phyloP scores from a whole-genome alignment of 768 basidiomycete genomes.

The Podaxis sp. region DNA sequence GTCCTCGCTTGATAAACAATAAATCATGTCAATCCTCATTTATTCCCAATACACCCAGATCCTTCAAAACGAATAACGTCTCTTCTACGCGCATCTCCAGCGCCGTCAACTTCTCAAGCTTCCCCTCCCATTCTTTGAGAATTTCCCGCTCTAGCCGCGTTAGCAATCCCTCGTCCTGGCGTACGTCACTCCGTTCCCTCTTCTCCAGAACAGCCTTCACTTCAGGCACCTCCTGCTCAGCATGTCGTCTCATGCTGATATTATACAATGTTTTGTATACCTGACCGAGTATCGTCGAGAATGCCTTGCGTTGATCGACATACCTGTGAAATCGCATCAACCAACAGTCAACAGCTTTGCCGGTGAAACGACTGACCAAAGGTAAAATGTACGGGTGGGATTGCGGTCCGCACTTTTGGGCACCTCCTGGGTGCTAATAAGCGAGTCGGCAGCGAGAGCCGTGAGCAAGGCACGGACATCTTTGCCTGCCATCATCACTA shows the following conservation, averaged over 20 bases:
- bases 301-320: constrained; percentile 83
- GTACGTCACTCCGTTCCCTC: constrained; percentile 80
- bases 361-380: constrained; percentile 59
- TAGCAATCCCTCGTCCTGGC: constrained; percentile 67
- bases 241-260: constrained; percentile 67
- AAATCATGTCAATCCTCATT: constrained; percentile 41
- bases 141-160: constrained; percentile 76
- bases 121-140: constrained; percentile 71
- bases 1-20: neutral
- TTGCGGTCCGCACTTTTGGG: constrained; percentile 89
- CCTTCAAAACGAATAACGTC: constrained; percentile 85
- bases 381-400: constrained; percentile 84
- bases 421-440: constrained; percentile 92
- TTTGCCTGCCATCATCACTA: constrained; percentile 89
- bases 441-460: constrained; percentile 72
- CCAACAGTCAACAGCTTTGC: neutral
- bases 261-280: constrained; percentile 93
- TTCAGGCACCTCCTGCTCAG: constrained; percentile 67
- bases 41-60: constrained; percentile 56
- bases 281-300: constrained; percentile 70
- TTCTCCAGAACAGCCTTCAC: constrained; percentile 79
- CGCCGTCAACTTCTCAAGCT: constrained; percentile 70
- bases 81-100: constrained; percentile 87
- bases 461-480: constrained; percentile 82
- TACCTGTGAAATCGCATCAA: constrained; percentile 55